These are phyloP conservation scores for Rhynchospora breviuscula DNA, from an alignment of 176 grass and related monocot genomes.

Conservation along the genomic window DNA sequence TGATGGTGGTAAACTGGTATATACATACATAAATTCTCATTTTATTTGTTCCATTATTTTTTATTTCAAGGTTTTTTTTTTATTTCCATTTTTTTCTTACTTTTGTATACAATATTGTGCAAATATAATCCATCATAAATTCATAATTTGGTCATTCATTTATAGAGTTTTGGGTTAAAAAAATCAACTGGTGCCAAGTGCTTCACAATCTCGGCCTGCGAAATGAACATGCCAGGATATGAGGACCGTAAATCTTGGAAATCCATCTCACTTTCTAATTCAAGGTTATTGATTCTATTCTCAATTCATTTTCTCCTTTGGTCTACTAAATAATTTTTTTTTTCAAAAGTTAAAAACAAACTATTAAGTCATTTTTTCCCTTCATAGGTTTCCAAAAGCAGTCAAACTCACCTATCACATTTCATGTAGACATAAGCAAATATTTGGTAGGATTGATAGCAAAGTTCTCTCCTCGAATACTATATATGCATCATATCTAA, in stretches of 20 bases:
- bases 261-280: constrained; percentile 2
- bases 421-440: constrained; percentile 11
- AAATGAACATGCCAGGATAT: constrained; percentile 13
- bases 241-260: not conserved
- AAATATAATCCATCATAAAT: too few relatives aligned
- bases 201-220: constrained; percentile 24
- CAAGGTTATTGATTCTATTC: not conserved
- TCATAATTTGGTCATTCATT: too few relatives aligned
- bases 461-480: constrained; percentile 30
- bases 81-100: too few relatives aligned
- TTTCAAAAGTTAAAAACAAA: too few relatives aligned
- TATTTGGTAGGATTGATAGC: constrained; percentile 36
- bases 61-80: too few relatives aligned
- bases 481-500: constrained; percentile 34
- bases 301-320: not conserved
- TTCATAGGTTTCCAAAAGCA: constrained; percentile 28
- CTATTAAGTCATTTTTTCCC: not conserved
- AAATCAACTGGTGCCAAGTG: constrained; percentile 26
- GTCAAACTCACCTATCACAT: constrained; percentile 9
- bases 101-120: too few relatives aligned
- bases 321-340: too few relatives aligned
- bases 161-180: constrained; percentile 24
- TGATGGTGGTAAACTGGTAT: constrained; percentile 5
- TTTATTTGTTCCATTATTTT: too few relatives aligned
- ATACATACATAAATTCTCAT: too few relatives aligned